Percentiles rank a stretch among this genome's conserved stretches.
phyloP scores from a whole-genome alignment of 495 filamentous ascomycete species.

The Podospora pseudoanserina region DNA sequence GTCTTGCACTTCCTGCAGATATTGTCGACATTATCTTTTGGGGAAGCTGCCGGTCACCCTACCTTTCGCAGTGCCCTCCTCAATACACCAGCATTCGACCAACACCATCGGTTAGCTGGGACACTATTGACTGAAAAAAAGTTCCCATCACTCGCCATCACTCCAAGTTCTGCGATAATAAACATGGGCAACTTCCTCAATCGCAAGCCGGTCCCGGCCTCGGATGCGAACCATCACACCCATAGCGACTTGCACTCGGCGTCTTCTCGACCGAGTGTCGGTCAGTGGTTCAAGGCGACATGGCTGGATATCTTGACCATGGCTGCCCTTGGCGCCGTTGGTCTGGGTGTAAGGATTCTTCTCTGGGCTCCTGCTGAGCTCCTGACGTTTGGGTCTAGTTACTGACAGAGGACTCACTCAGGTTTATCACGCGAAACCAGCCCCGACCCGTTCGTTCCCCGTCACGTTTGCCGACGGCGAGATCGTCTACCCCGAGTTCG shows the following conservation, averaged over 20 bases:
- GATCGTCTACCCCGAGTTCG: conserved; percentile 58
- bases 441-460: conserved; percentile 40
- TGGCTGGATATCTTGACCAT: conserved; percentile 59
- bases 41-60: too few relatives aligned
- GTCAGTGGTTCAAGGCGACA: conserved; percentile 51
- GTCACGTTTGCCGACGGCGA: conserved; percentile 48
- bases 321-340: conserved; percentile 53
- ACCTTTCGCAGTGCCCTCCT: too few relatives aligned
- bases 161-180: too few relatives aligned
- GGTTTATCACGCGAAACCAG: conserved; percentile 56
- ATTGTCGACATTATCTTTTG: background rate
- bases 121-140: too few relatives aligned
- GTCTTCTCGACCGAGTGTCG: background rate
- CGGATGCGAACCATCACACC: background rate
- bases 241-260: background rate
- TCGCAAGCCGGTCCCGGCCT: background rate
- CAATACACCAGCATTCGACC: too few relatives aligned
- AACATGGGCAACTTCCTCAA: background rate
- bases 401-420: background rate
- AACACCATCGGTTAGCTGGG: too few relatives aligned
- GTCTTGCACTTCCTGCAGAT: background rate
- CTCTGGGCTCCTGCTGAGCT: too few relatives aligned
- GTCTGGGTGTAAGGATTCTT: conserved; percentile 36
- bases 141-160: too few relatives aligned
- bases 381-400: background rate